Evolutionary conservation across 2,329 filamentous ascomycete genomes (phyloP).

Genomic region (Dothideomycetes sp.): DNA sequence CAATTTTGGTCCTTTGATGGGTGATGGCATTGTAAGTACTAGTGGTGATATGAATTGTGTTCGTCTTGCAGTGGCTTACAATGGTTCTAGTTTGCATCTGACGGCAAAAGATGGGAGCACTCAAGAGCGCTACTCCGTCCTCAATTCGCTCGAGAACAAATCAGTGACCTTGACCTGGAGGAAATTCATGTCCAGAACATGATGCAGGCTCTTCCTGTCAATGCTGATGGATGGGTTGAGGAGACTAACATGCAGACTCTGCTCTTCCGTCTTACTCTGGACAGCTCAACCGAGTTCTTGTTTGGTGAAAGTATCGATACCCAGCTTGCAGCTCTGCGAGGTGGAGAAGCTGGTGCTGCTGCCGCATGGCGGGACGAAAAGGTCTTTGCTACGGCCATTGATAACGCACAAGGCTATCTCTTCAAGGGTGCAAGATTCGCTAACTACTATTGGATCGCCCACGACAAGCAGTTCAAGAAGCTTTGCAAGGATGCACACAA

Average conservation of each 20-base stretch:
- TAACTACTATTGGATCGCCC: conserved; percentile 26
- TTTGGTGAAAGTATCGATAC: conserved; percentile 36
- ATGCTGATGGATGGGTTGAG: conserved; percentile 13
- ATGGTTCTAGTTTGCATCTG: conserved; percentile 12
- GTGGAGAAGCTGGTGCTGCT: conserved; percentile 6
- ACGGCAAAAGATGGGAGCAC: conserved; percentile 30
- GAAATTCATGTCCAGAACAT: conserved; percentile 29
- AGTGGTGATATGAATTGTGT: accelerated
- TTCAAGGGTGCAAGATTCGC: conserved; percentile 30
- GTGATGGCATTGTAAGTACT: conserved; percentile 22
- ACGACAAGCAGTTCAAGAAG: conserved; percentile 29
- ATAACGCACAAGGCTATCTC: conserved; percentile 32
- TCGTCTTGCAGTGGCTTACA: background rate
- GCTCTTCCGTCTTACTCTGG: conserved; percentile 42
- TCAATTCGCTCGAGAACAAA: conserved; percentile 31
- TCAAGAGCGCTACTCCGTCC: conserved; percentile 29
- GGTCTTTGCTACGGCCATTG: conserved; percentile 36
- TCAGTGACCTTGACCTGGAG: conserved; percentile 28
- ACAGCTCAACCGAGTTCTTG: conserved; percentile 42
- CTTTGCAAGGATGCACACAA: conserved; percentile 17
- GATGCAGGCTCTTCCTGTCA: conserved; percentile 23
- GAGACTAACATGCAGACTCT: conserved; percentile 30
- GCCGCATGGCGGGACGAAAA: conserved; percentile 25
- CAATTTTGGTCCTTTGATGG: conserved; percentile 24
- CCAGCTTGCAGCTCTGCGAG: conserved; percentile 24